phyloP scores from a whole-genome alignment of 495 filamentous ascomycete species.

The Hypomontagnella submonticulosa region DNA sequence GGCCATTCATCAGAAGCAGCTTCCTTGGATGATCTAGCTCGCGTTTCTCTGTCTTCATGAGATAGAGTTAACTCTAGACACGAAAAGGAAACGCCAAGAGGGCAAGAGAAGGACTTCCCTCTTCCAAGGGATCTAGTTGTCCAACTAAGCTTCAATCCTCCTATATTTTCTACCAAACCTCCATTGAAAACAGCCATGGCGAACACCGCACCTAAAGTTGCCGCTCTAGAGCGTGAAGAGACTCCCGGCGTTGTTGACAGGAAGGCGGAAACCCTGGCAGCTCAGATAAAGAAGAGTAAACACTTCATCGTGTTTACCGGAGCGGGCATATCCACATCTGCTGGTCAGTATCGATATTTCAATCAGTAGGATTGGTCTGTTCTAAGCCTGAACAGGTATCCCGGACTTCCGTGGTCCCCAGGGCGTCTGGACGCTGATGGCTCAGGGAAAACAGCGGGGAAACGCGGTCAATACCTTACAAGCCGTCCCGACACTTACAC shows the following conservation, averaged over 20 bases:
- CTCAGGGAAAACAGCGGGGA: conserved; percentile 50
- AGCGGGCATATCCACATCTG: conserved; percentile 59
- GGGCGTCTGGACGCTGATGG: conserved; percentile 57
- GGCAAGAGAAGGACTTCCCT: too few relatives aligned
- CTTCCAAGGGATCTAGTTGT: too few relatives aligned
- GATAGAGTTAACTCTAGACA: too few relatives aligned
- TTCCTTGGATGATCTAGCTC: too few relatives aligned
- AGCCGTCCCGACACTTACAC: conserved; percentile 57
- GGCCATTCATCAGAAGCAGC: too few relatives aligned
- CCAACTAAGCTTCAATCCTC: too few relatives aligned
- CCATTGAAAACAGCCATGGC: conserved; percentile 46
- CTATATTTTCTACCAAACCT: not conserved
- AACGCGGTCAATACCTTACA: conserved; percentile 51
- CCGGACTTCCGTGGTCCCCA: conserved; percentile 60
- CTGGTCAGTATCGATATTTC: conserved; percentile 41
- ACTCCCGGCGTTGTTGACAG: conserved; percentile 42
- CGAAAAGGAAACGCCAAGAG: too few relatives aligned
- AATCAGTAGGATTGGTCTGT: not conserved
- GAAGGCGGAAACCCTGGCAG: conserved; percentile 52
- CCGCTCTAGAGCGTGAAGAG: conserved; percentile 54
- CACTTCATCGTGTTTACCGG: conserved; percentile 61
- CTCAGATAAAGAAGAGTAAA: conserved; percentile 54
- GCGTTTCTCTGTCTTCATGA: too few relatives aligned
- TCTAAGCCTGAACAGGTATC: conserved; percentile 47
- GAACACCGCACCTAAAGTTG: conserved; percentile 49